Conservation (phyloP, 2,329 filamentous ascomycete genomes). For the Fusarium stilboides region DNA sequence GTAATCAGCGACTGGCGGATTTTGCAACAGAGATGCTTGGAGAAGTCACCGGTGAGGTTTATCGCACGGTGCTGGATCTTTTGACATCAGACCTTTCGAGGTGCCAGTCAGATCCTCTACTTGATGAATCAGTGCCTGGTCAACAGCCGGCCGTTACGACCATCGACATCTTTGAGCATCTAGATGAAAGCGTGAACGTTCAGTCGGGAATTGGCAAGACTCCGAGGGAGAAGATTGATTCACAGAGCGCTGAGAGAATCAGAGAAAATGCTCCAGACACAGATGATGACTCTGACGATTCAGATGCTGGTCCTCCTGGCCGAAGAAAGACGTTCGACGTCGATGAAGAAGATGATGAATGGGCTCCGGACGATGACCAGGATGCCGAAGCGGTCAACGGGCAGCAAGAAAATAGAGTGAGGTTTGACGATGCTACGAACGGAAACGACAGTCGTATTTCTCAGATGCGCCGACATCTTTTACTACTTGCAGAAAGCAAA, state of each 20-base stretch:
- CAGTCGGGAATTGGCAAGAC: conserved; percentile 71
- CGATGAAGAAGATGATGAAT: conserved; percentile 55
- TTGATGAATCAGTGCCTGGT: conserved; percentile 53
- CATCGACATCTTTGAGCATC: conserved; percentile 68
- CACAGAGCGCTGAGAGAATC: conserved; percentile 65
- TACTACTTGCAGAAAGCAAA: conserved; percentile 78
- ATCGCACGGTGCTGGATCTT: conserved; percentile 78
- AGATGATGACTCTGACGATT: conserved; percentile 56
- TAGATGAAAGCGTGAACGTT: conserved; percentile 68
- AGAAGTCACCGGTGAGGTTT: conserved; percentile 82
- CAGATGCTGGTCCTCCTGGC: conserved; percentile 50
- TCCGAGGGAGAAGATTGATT: conserved; percentile 62
- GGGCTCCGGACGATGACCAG: conserved; percentile 54
- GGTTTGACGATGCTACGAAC: conserved; percentile 65
- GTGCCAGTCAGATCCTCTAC: conserved; percentile 72
- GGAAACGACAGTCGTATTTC: conserved; percentile 65
- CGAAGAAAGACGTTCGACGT: conserved; percentile 42
- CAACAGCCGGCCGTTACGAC: conserved; percentile 64
- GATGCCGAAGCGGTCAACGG: conserved; percentile 52
- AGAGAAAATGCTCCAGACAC: conserved; percentile 55
- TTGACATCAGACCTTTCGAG: conserved; percentile 78
- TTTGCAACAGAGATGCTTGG: conserved; percentile 80
- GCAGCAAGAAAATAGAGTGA: conserved; percentile 61
- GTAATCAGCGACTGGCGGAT: conserved; percentile 82
- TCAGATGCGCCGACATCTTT: conserved; percentile 80